Base-by-base conservation (phyloP, 805 yeast species). In the Wickerhamomyces strasburgensis region DNA sequence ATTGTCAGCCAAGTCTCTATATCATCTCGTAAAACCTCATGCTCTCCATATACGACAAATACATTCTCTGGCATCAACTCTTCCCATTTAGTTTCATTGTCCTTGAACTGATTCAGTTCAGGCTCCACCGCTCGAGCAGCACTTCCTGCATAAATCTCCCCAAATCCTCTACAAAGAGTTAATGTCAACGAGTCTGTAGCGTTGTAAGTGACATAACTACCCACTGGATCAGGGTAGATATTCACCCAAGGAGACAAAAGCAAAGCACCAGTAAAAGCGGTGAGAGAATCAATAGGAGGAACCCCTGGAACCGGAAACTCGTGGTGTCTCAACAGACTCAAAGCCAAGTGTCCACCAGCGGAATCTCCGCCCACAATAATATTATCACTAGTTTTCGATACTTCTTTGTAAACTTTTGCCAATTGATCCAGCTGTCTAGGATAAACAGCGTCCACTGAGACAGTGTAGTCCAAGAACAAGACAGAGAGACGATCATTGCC, bases 321-420 rank as follows among this genome's bases (percentile, higher is more conserved):
- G 16, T 29, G 36, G 17, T 45, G 47, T 32, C 46, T 40, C 8
- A 41, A 21, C 21, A 57, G 33, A 4, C 47, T 47, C 11, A 56
- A 34, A 3, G 46, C 39, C 24, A 60, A 38, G 31, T 55, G 53
- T 2, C 55, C 63, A 17, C 64, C 63, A 11, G 57, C 57, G 7
- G 62, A 58, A 33, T 60, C 64, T n/a, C 64, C 64, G 17, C 46
- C 36, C 4, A 53, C 31, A 9, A 53, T 40, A 29, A 56, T 42
- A 30, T 50, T 39, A 34, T 46, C 34, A 5, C 39, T 36, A 3
- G 44, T 27, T 27, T 43, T 31, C n/a, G 39, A 18, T 15, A 58
- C 37, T 6, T 41, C 42, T 23, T 47, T 40, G 37, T 46, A 54
- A 19, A 49, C 39, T 5, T 36, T 29, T 17, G 40, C 39, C 9